Evolutionary conservation across 306 rosid genomes (phyloP).

Genomic region (Dicorynia guianensis): DNA sequence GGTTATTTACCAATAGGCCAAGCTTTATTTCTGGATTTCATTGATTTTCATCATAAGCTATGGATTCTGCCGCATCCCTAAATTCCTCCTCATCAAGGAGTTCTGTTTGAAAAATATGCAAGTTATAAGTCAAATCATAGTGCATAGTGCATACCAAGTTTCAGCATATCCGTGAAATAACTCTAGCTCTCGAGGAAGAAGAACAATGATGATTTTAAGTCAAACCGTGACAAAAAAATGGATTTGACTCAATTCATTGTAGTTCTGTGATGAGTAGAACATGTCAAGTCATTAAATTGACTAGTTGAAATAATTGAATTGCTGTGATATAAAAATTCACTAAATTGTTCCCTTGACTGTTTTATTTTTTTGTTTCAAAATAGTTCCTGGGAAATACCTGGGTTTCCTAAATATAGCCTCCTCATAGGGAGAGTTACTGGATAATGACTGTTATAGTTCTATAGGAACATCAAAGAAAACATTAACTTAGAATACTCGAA

Average conservation of each 20-base stretch:
- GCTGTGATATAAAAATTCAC: slow-evolving; percentile 14
- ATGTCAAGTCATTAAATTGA: slow-evolving; percentile 10
- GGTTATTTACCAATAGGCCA: slow-evolving; percentile 68
- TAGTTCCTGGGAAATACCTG: slow-evolving; percentile 60
- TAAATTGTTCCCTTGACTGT: slow-evolving; percentile 5
- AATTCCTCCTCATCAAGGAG: slow-evolving; percentile 76
- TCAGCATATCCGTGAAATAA: slow-evolving; percentile 11
- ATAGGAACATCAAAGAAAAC: slow-evolving; percentile 44
- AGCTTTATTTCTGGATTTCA: slow-evolving; percentile 61
- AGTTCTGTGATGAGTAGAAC: slow-evolving; percentile 8
- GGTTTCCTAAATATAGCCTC: slow-evolving; percentile 83
- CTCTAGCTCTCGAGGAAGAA: not conserved
- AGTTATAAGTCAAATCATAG: slow-evolving; percentile 27
- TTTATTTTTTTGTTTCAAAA: slow-evolving; percentile 15
- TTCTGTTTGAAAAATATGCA: slow-evolving; percentile 48
- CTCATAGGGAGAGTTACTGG: slow-evolving; percentile 80
- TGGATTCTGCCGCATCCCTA: slow-evolving; percentile 58
- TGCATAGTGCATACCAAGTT: slow-evolving; percentile 13
- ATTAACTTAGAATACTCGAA: not conserved
- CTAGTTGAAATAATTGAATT: not conserved
- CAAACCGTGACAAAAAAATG: not conserved
- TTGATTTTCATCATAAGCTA: slow-evolving; percentile 59
- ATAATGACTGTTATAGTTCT: slow-evolving; percentile 72
- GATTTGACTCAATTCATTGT: slow-evolving; percentile 22
- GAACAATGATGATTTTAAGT: not conserved